Evolutionary conservation across 176 grass and related monocot species (phyloP).

Genomic region (Areca catechu): DNA sequence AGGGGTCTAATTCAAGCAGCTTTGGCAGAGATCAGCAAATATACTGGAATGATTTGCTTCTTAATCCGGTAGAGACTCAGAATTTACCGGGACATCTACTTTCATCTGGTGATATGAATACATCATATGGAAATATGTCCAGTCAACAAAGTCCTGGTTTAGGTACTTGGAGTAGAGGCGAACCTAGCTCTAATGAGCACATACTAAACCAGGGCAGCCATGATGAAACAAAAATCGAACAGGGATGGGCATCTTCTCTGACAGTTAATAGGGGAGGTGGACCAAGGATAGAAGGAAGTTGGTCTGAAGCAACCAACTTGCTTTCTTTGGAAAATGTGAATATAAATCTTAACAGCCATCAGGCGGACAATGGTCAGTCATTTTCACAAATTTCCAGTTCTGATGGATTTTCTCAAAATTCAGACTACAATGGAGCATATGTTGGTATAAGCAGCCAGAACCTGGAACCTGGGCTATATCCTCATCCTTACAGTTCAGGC

Average conservation of each 20-base stretch:
- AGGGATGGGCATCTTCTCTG: not conserved
- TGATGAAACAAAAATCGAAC: slow-evolving; percentile 5
- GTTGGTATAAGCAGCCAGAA: not conserved
- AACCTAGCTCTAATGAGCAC: not conserved
- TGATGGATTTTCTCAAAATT: not conserved
- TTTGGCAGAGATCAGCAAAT: not conserved
- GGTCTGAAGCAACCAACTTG: slow-evolving; percentile 10
- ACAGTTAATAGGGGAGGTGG: not conserved
- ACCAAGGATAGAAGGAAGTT: not conserved
- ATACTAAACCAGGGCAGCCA: not conserved
- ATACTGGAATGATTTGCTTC: too few species aligned
- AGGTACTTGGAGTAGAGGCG: slow-evolving; percentile 12
- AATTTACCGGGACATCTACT: slow-evolving; percentile 1
- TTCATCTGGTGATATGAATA: not conserved
- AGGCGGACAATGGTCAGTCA: slow-evolving; percentile 8
- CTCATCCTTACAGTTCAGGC: not conserved
- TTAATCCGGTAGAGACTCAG: slow-evolving; percentile 6
- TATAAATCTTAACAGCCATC: slow-evolving; percentile 14
- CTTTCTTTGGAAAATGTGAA: slow-evolving; percentile 9
- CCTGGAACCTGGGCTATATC: not conserved
- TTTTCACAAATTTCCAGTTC: not conserved
- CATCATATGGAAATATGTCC: not conserved
- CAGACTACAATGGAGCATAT: not conserved
- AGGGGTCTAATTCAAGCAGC: not conserved
- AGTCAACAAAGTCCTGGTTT: slow-evolving; percentile 2